Base-by-base conservation (phyloP, 2,329 filamentous ascomycete species). In the Ophiostoma himal-ulmi region DNA sequence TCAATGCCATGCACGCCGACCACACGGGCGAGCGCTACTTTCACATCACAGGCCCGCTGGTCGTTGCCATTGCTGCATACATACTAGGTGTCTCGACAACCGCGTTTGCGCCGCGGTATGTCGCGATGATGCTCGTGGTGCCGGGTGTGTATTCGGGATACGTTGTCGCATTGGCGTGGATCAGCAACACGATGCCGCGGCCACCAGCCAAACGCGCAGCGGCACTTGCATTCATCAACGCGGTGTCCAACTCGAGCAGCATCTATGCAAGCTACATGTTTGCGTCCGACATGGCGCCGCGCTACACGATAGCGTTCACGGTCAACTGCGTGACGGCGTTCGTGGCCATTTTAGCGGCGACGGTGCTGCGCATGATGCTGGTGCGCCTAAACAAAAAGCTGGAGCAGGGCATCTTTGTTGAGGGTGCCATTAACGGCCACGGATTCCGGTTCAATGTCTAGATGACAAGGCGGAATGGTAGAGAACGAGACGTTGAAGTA, bases 221-320 rank as follows among this genome's bases (percentile, higher is more conserved):
- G 0, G 90, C 90, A 0, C 78, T 94, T 5, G 91, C 91, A 0
- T 88, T 90, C 72, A 92, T 94, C 79, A 94, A 94, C 76, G 88
- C 89, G 1, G 83, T 92, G 11, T 86, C 85, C 22, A 93, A 94
- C 77, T 83, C 84, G 13, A 86, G 86, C 60, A 88, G 84, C 67
- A 93, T 94, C 73, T 93, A 90, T 75, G 87, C 78, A 17, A 80
- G 79, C 5, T 84, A 84, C 75, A 82, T 84, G 81, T 85, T 83
- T 67, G 80, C 81, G 0, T 73, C 76, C 7, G 78, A 77, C 0
- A 77, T 78, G 0, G 81, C 74, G 22, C 81, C 81, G 11, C 78
- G 76, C 67, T 83, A 83, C 73, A 78, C 85, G 5, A 80, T 86
- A 20, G 89, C 90, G 4, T 89, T 93, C 80, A 82, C 83, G 6